Percentiles rank a stretch among this genome's conserved stretches.
phyloP scores from a whole-genome alignment of 2,329 filamentous ascomycete species.

The Monascus ruber region DNA sequence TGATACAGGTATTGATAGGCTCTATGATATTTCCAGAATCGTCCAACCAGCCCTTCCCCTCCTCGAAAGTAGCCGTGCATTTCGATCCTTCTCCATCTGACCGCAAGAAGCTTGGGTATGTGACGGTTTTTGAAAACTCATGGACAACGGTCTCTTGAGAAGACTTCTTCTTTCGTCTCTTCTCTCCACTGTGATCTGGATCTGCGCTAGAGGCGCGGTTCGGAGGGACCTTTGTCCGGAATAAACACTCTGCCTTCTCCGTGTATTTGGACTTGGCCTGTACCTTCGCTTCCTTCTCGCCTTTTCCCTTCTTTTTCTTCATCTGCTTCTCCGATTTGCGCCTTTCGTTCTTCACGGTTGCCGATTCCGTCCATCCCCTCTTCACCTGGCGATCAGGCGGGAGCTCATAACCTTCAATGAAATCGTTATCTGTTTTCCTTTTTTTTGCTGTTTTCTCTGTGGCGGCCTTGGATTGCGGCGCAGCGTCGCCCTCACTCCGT shows the following conservation, averaged over 20 bases:
- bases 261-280: slow-evolving; percentile 66
- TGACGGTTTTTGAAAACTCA: slow-evolving; percentile 78
- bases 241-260: slow-evolving; percentile 67
- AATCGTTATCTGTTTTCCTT: slow-evolving; percentile 42
- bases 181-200: slow-evolving; percentile 33
- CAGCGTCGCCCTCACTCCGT: slow-evolving; percentile 26
- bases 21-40: slow-evolving; percentile 60
- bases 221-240: slow-evolving; percentile 68
- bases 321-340: slow-evolving; percentile 35
- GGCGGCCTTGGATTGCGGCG: slow-evolving; percentile 21
- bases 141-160: slow-evolving; percentile 61
- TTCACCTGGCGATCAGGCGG: slow-evolving; percentile 67
- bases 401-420: slow-evolving; percentile 60
- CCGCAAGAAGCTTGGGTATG: slow-evolving; percentile 73
- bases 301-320: slow-evolving; percentile 40
- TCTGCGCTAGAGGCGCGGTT: slow-evolving; percentile 31
- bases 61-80: slow-evolving; percentile 55
- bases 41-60: slow-evolving; percentile 83
- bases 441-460: slow-evolving; percentile 36
- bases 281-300: slow-evolving; percentile 46
- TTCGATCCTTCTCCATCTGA: slow-evolving; percentile 35
- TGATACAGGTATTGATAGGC: slow-evolving; percentile 15
- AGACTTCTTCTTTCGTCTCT: slow-evolving; percentile 52
- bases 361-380: slow-evolving; percentile 73
- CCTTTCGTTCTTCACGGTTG: slow-evolving; percentile 33